Conservation (phyloP, 352 stramenopile genomes). For the Pythium myriotylum region DNA sequence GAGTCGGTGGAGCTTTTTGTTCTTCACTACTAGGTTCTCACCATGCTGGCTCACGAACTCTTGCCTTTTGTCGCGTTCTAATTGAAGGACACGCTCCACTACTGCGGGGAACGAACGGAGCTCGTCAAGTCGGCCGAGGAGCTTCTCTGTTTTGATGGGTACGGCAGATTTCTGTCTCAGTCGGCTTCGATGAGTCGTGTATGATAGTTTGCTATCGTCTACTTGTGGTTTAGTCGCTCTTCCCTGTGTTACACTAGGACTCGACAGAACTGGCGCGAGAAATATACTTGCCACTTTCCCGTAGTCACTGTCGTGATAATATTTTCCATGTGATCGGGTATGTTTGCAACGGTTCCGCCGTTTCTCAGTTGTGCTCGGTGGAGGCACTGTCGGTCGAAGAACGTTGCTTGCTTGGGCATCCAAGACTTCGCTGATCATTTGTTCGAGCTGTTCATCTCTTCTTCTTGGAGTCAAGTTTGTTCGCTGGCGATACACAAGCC, state of each 20-base stretch:
- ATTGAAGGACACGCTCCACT: constrained; percentile 46
- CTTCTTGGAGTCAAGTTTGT: constrained; percentile 40
- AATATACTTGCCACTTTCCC: no score
- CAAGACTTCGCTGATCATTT: constrained; percentile 36
- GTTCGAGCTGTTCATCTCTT: constrained; percentile 47
- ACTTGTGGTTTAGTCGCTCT: no score
- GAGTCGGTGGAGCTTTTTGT: constrained; percentile 40
- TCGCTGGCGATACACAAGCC: constrained; percentile 63
- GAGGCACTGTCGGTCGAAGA: not conserved
- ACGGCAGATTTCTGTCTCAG: constrained; percentile 56
- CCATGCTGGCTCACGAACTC: constrained; percentile 37
- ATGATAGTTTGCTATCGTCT: not conserved
- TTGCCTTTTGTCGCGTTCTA: constrained; percentile 5
- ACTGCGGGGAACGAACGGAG: constrained; percentile 55
- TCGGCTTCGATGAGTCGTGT: constrained; percentile 21
- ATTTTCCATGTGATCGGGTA: not conserved
- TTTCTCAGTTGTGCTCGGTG: not conserved
- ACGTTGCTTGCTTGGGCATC: constrained; percentile 8
- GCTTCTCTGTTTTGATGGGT: constrained; percentile 50
- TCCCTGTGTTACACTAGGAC: no score
- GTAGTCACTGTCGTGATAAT: no score
- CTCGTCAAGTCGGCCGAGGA: constrained; percentile 58
- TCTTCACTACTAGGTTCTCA: constrained; percentile 51
- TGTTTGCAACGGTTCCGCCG: no score
- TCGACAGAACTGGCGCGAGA: no score